Percentiles rank a stretch among this genome's conserved stretches.
phyloP scores from a whole-genome alignment of 2,329 filamentous ascomycete species.

The Trichocomaceae sp. region DNA sequence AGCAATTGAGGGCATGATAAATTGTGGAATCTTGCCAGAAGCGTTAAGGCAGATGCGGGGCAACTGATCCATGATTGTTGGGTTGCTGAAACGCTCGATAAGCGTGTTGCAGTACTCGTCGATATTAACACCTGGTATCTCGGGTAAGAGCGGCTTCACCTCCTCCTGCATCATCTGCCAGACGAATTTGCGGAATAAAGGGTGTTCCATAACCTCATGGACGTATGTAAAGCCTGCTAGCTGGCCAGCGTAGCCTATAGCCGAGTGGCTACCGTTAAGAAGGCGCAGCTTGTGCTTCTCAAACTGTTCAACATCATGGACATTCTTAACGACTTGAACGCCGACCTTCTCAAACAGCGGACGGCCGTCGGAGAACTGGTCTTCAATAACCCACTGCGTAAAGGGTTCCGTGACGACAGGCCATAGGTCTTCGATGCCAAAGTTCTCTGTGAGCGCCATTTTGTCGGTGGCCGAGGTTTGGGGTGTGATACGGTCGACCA shows the following conservation, averaged over 20 bases:
- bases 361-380: conserved; percentile 47
- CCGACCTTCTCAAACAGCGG: conserved; percentile 49
- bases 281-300: conserved; percentile 53
- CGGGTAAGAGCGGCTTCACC: conserved; percentile 48
- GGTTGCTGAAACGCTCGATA: conserved; percentile 51
- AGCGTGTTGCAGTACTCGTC: conserved; percentile 49
- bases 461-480: conserved; percentile 45
- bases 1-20: conserved; percentile 35
- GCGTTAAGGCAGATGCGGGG: conserved; percentile 47
- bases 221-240: conserved; percentile 50
- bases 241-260: conserved; percentile 47
- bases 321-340: conserved; percentile 47
- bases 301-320: conserved; percentile 49
- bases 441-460: conserved; percentile 37
- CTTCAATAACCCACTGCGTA: conserved; percentile 52
- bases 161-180: conserved; percentile 52
- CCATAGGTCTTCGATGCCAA: conserved; percentile 47
- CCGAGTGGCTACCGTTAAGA: conserved; percentile 49
- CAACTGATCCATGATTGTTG: conserved; percentile 51
- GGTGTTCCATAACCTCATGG: conserved; percentile 49
- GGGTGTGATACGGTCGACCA: conserved; percentile 52
- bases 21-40: conserved; percentile 49
- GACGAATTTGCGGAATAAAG: conserved; percentile 43
- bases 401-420: conserved; percentile 52
- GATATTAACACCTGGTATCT: conserved; percentile 46